phyloP scores from a whole-genome alignment of 305 asterid species.

The Fraxinus sp. region DNA sequence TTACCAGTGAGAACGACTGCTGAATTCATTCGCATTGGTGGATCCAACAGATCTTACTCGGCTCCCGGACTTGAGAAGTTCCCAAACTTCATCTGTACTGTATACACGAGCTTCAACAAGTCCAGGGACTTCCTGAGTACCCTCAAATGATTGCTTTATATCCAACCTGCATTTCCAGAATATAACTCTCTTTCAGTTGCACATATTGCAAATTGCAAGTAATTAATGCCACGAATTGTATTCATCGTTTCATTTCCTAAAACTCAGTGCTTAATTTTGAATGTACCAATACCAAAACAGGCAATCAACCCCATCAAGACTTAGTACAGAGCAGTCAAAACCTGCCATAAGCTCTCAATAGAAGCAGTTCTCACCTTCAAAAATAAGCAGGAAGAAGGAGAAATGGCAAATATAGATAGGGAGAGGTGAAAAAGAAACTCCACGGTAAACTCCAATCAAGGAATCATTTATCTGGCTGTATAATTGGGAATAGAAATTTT shows the following conservation, averaged over 20 bases:
- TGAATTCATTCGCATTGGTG: conserved; percentile 87
- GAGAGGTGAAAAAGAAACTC: not conserved
- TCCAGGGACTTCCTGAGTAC: conserved; percentile 97
- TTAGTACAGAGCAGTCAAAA: not conserved
- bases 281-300: not conserved
- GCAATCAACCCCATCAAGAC: not conserved
- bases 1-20: conserved; percentile 99
- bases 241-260: not conserved
- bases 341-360: not conserved
- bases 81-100: conserved; percentile 84
- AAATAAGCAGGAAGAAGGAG: not conserved
- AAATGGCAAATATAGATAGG: not conserved
- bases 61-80: conserved; percentile 71
- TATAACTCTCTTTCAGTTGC: not conserved
- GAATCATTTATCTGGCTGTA: not conserved
- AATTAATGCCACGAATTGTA: not conserved
- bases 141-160: conserved; percentile 95
- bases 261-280: not conserved
- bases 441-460: no score
- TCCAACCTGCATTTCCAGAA: conserved; percentile 65
- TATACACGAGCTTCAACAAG: conserved; percentile 77
- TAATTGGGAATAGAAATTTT: not conserved
- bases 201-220: not conserved
- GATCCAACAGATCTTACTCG: conserved; percentile 96
- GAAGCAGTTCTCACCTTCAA: not conserved